Conservation (phyloP, 2,329 filamentous ascomycete genomes). For the Pseudohalonectria lignicola region DNA sequence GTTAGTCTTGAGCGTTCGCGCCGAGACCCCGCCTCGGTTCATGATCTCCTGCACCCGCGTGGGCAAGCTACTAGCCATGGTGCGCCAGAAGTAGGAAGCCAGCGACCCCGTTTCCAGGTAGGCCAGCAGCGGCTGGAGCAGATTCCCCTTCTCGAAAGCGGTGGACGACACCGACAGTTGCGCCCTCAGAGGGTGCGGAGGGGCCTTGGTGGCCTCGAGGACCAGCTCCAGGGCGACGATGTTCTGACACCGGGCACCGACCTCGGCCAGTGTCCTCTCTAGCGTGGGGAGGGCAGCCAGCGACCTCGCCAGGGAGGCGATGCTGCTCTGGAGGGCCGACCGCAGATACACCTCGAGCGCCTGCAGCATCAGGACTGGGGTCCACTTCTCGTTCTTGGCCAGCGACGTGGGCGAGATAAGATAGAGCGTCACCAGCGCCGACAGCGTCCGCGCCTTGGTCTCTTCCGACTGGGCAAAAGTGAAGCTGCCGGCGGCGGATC, state of each 20-base stretch:
- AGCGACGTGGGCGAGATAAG: constrained; percentile 61
- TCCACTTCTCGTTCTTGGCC: constrained; percentile 41
- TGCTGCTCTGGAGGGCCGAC: constrained; percentile 66
- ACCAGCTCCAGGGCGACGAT: constrained; percentile 79
- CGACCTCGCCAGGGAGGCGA: constrained; percentile 63
- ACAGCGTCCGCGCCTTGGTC: constrained; percentile 59
- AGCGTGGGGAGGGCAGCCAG: constrained; percentile 71
- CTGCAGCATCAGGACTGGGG: constrained; percentile 62
- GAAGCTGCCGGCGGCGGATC: constrained; percentile 19
- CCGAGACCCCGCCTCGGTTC: constrained; percentile 70
- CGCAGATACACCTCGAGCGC: constrained; percentile 75
- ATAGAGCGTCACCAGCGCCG: constrained; percentile 68
- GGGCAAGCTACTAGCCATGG: constrained; percentile 67
- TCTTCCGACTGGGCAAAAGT: constrained; percentile 62
- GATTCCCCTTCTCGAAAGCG: constrained; percentile 26
- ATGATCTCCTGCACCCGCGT: constrained; percentile 76
- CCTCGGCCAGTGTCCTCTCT: constrained; percentile 71
- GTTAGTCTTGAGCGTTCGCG: constrained; percentile 69
- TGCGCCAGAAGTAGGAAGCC: constrained; percentile 88
- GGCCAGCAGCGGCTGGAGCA: constrained; percentile 62
- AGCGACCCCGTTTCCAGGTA: constrained; percentile 82
- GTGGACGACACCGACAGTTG: constrained; percentile 1
- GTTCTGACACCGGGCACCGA: constrained; percentile 79
- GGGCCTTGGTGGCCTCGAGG: constrained; percentile 56
- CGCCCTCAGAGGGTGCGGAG: constrained; percentile 53